Base-by-base conservation (phyloP, 2,329 filamentous ascomycete genomes). In the Ceratocystiopsis minuta region DNA sequence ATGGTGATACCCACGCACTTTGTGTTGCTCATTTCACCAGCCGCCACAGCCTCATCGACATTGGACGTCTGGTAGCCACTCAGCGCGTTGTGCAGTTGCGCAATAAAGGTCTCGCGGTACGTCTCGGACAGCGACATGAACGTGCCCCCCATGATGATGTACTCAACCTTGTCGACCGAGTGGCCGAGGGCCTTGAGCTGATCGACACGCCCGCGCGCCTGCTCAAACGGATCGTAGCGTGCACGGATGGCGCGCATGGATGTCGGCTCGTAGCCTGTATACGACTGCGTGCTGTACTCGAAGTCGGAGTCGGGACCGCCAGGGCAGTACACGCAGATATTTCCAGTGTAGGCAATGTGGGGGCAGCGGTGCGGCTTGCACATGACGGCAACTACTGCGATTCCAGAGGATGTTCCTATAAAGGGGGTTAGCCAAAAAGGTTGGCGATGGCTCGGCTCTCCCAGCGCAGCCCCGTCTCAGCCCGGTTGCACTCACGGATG, bases 1-100 rank as follows among this genome's bases (percentile, higher is more conserved):
- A 98, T 98, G 2, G 90, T 98, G 54, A 98, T 96, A 42, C 90
- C 90, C 13, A 98, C 90, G 53, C 90, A 98, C 59, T 98, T 98
- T 57, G 88, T 80, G 53, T 86, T 93, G 58, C 86, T 94, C 81
- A 94, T 90, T 62, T 94, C 86, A 40, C 87, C 87, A 1, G 88
- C 87, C 51, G 82, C 75, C 16, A 98, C 90, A 0, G 90, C 87
- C 61, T 98, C 90, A 53, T 98, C 88, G 13, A 98, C 90, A 48
- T 92, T 84, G 36, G 78, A 80, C 0, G 87, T 93, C 54, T 93
- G 85, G 57, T 98, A 98, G 9, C 90, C 90, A 50, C 86, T 95
- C 9, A 98, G 72, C 1, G 90, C 90, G 56, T 98, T 98, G 63
- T 98, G 90, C 40, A 98, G 70, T 55, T 95, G 88, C 1, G 86